Evolutionary conservation across 2,329 filamentous ascomycete genomes (phyloP), one percentile per base, ranked within the genome.

Genomic region (Cytospora paraplurivora): DNA sequence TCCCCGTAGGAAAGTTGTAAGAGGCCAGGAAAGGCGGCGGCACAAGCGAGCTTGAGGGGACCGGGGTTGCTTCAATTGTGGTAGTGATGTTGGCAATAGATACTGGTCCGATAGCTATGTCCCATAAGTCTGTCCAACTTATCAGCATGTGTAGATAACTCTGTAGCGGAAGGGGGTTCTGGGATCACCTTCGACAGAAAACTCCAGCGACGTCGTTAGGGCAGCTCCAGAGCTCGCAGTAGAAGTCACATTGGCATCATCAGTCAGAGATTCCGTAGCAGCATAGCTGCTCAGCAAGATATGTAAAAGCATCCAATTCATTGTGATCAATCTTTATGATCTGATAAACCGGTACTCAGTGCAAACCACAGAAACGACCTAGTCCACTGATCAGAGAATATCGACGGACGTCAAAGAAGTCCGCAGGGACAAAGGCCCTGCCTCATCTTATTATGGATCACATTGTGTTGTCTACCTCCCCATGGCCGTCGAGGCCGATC

Each of bases 1-100:
- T 62, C 49, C 50, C 61, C 33, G 38, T 61, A 17, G 53, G 54
- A 4, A 54, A 62, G n/a, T 10, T 79, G 32, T 78, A 76, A 58
- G 78, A 80, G 64, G 76, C 78, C 4, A 76, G 75, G 47, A 62
- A 57, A 8, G 54, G 62, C 19, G 58, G 54, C 12, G 58, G 58
- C 4, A 64, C 13, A 15, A 64, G 47, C 8, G 58, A 62, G 53
- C 58, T 64, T 38, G 62, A 35, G 5, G 62, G 58, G 4, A 62
- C 35, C 13, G 53, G 47, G 5, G 58, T 54, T n/a, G 58, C 62
- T 19, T 11, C 41, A 13, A 60, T 56, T 11, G 56, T 64, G 13
- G 62, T 53, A 1, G 62, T 64, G 21, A 56, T 60, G 17, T 64
- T 64, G 41, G 62, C 62, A 44, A 19, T 21, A 7, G 62, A 51